Evolutionary conservation across 495 filamentous ascomycete genomes (phyloP), one percentile per base, ranked within the genome.

Genomic region (Hyphodiscus hymeniophilus): DNA sequence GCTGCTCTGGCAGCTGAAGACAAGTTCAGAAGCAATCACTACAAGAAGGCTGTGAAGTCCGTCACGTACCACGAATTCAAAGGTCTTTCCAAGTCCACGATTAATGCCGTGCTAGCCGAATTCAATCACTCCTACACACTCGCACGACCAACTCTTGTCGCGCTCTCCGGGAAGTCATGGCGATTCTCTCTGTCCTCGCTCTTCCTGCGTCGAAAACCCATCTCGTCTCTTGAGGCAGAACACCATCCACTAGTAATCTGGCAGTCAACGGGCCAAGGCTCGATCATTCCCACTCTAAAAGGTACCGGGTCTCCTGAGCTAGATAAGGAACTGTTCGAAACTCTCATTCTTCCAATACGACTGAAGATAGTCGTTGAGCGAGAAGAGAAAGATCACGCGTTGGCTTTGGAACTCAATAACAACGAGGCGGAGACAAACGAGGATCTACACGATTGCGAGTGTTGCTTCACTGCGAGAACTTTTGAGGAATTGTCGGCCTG

Each of bases 101-200:
- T 97, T 54, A 81, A 86, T 33, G 90, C 83, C 7, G 89, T 98
- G 2, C 72, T 98, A 38, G 91, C 90, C 18, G 92, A 98, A 61
- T 76, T 76, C 55, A 98, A 98, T 61, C 85, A 84, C 62, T 88
- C 81, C 24, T 97, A 97, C 58, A 73, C 79, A 3, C 76, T 80
- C n/a, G 81, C 87, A 3, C 74, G 89, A 26, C 77, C 79, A 31
- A 86, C 77, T 0, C 75, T 98, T 12, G 77, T 82, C 21, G 74
- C 76, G n/a, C 63, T 96, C 2, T 80, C 83, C 22, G 74, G 77
- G 20, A 87, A 81, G 60, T 91, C 87, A 17, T 98, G 92, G 92
- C 77, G 87, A 8, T 88, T 82, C 50, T 82, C 84, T 18, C 71
- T 98, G 48, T 81, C 82, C 42, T 82, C 69, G 18, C 68, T 96